A percentile compares a stretch with the other conserved stretches of the same genome.
Evolutionary conservation across 805 yeast genomes (phyloP).

Genomic region (Saturnispora sanitii): DNA sequence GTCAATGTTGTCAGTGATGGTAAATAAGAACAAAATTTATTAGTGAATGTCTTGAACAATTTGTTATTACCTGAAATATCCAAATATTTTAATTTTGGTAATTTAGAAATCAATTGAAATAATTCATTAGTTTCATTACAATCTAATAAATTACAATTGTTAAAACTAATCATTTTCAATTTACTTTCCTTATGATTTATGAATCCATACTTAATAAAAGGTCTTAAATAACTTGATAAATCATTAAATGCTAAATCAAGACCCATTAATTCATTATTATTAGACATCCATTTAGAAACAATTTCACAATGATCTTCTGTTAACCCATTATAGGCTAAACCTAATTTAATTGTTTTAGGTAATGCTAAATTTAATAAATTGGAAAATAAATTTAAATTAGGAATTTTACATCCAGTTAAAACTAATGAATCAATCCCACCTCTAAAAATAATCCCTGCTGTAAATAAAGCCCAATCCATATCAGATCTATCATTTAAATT

Average conservation of each 20-base stretch:
- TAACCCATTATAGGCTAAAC: constrained; percentile 68
- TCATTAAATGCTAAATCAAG: constrained; percentile 82
- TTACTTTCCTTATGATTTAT: constrained; percentile 12
- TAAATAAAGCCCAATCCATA: constrained; percentile 75
- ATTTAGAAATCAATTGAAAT: constrained; percentile 39
- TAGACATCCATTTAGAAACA: constrained; percentile 49
- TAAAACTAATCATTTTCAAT: constrained; percentile 48
- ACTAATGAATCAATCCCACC: constrained; percentile 74
- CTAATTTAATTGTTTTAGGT: constrained; percentile 50
- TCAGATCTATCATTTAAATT: constrained; percentile 51
- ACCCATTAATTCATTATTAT: constrained; percentile 44
- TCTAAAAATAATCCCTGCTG: constrained; percentile 56
- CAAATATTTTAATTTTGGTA: constrained; percentile 55
- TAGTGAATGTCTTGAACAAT: constrained; percentile 53
- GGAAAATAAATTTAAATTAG: constrained; percentile 45
- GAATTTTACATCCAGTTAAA: constrained; percentile 65
- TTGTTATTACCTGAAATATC: constrained; percentile 66
- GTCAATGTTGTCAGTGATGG: constrained; percentile 59
- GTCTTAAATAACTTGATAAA: constrained; percentile 31
- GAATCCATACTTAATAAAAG: constrained; percentile 26
- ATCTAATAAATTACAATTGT: constrained; percentile 49
- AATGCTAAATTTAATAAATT: constrained; percentile 49
- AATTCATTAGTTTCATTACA: constrained; percentile 41
- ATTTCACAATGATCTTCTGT: constrained; percentile 46
- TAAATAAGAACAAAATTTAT: constrained; percentile 48